Conservation (phyloP, 441 rosid species). For the Gossypium schwendimanii region DNA sequence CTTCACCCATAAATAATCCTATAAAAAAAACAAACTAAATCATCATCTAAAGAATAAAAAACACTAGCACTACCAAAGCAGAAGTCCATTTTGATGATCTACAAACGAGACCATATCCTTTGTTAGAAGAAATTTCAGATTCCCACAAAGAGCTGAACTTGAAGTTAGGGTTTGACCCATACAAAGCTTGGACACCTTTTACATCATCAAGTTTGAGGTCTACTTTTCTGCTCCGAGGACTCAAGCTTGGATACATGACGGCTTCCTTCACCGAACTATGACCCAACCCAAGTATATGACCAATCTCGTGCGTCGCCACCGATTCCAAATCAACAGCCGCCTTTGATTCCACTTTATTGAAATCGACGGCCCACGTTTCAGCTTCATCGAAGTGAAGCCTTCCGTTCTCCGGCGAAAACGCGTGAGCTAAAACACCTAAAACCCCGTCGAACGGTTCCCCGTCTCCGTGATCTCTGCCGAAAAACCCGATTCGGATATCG, state of each 20-base stretch:
- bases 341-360: conserved; percentile 31
- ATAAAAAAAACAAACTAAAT: background rate
- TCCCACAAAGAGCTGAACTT: conserved; percentile 42
- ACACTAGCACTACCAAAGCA: conserved; percentile 25
- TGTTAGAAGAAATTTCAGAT: conserved; percentile 42
- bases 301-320: conserved; percentile 91
- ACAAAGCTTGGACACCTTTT: conserved; percentile 64
- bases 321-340: conserved; percentile 81
- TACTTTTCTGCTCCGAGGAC: conserved; percentile 47
- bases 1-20: background rate
- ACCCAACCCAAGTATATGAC: conserved; percentile 75
- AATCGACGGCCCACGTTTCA: conserved; percentile 69
- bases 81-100: conserved; percentile 28
- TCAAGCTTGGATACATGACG: conserved; percentile 88
- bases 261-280: conserved; percentile 68
- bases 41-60: conserved; percentile 19
- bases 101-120: conserved; percentile 10
- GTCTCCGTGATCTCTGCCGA: conserved; percentile 62
- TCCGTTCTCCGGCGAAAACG: conserved; percentile 79
- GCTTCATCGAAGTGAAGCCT: conserved; percentile 67
- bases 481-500: conserved; percentile 60
- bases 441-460: conserved; percentile 80
- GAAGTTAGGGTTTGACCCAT: conserved; percentile 72
- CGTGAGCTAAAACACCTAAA: conserved; percentile 68
- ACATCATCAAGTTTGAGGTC: conserved; percentile 72